A percentile compares a stretch with the other conserved stretches of the same genome.
Evolutionary conservation across 108 stramenopile genomes (phyloP).

Genomic region (Fistulifera pelliculosa): DNA sequence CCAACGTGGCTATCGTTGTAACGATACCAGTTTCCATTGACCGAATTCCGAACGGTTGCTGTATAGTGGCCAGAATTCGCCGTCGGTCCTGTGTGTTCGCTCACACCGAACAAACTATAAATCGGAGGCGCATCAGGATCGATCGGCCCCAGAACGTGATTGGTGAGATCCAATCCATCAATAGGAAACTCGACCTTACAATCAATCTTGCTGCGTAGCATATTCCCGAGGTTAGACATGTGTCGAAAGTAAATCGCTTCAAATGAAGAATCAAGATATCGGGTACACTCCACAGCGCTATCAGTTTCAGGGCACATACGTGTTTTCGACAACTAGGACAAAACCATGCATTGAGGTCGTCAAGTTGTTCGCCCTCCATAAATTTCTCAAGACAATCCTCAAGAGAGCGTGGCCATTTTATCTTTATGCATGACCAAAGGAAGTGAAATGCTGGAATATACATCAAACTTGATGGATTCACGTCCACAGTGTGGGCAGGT

Average conservation of each 20-base stretch:
- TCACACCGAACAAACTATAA: constrained; percentile 76
- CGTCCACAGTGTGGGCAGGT: constrained; percentile 79
- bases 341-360: constrained; percentile 80
- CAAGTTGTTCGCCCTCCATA: constrained; percentile 71
- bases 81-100: constrained; percentile 67
- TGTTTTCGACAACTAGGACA: constrained; percentile 70
- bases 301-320: constrained; percentile 76
- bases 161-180: constrained; percentile 51
- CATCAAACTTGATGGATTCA: constrained; percentile 86
- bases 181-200: constrained; percentile 66
- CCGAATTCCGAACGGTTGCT: constrained; percentile 73
- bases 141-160: constrained; percentile 58
- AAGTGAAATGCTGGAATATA: constrained; percentile 73
- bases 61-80: constrained; percentile 83
- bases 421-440: constrained; percentile 55
- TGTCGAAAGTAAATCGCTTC: constrained; percentile 74
- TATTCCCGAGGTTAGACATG: constrained; percentile 42
- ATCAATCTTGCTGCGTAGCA: constrained; percentile 68
- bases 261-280: constrained; percentile 72
- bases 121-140: constrained; percentile 67
- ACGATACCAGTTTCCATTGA: constrained; percentile 71
- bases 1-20: constrained; percentile 78
- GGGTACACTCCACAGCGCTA: constrained; percentile 74
- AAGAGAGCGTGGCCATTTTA: constrained; percentile 32
- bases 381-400: constrained; percentile 75